Evolutionary conservation across 345 rosid species (phyloP).

Genomic region (Viola odorata): DNA sequence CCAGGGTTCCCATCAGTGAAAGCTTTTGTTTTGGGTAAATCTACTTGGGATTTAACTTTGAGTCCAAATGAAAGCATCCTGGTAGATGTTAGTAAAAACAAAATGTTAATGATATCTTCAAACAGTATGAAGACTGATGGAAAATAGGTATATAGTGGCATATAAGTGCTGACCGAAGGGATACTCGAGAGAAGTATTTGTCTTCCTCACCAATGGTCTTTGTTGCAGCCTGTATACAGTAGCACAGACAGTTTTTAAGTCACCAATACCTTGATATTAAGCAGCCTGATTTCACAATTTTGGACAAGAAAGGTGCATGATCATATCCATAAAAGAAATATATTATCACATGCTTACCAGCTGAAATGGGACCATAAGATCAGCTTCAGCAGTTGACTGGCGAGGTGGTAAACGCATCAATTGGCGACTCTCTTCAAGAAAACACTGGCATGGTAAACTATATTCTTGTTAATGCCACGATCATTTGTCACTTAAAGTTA

Average conservation of each 20-base stretch:
- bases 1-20: conserved; percentile 38
- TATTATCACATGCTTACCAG: conserved; percentile 48
- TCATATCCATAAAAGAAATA: conserved; percentile 2
- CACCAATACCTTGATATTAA: conserved; percentile 1
- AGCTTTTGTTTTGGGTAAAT: conserved; percentile 48
- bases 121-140: not conserved
- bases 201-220: conserved; percentile 93
- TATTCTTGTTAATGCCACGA: not conserved
- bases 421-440: conserved; percentile 91
- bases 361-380: conserved; percentile 94
- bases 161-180: conserved; percentile 56
- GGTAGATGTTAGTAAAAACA: conserved; percentile 11
- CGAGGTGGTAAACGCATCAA: conserved; percentile 97
- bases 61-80: conserved; percentile 93
- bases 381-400: conserved; percentile 95
- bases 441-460: conserved; percentile 47
- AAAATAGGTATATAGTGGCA: conserved; percentile 2
- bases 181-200: conserved; percentile 74
- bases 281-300: not conserved
- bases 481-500: not conserved
- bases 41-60: conserved; percentile 60
- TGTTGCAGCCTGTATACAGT: conserved; percentile 67
- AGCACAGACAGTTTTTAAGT: not conserved
- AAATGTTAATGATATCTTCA: conserved; percentile 7
- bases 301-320: not conserved